phyloP scores from a whole-genome alignment of 2,329 filamentous ascomycete genomes.

The Paecilomyces formosus region DNA sequence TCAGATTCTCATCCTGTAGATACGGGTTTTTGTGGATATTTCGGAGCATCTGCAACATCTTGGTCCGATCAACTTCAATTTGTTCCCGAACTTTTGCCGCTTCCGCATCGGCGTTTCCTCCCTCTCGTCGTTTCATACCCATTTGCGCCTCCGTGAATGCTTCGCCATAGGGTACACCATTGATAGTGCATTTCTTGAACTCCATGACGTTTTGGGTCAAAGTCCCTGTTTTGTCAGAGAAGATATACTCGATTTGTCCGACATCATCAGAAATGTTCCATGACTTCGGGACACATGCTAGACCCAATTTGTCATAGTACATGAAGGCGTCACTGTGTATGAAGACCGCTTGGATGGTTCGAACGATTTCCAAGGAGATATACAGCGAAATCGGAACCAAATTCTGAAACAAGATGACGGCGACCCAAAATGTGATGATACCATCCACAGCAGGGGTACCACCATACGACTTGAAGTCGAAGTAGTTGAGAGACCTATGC shows the following conservation, averaged over 20 bases:
- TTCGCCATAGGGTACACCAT: conserved; percentile 92
- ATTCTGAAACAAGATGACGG: conserved; percentile 92
- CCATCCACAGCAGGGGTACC: conserved; percentile 69
- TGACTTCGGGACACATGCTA: conserved; percentile 91
- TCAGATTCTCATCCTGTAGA: conserved; percentile 79
- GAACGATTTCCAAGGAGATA: conserved; percentile 92
- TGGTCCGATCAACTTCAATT: conserved; percentile 68
- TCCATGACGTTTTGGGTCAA: conserved; percentile 95
- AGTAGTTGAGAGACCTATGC: conserved; percentile 68
- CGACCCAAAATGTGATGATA: conserved; percentile 95
- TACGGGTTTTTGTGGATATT: conserved; percentile 83
- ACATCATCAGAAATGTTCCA: conserved; percentile 99
- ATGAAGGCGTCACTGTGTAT: conserved; percentile 94
- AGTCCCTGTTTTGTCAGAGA: conserved; percentile 89
- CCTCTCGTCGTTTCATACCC: conserved; percentile 88
- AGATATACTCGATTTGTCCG: conserved; percentile 98
- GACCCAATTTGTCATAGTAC: conserved; percentile 93
- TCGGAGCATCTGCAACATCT: conserved; percentile 65
- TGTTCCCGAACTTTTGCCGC: conserved; percentile 63
- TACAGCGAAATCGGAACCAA: conserved; percentile 97
- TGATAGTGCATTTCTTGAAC: conserved; percentile 97
- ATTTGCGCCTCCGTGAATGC: conserved; percentile 96
- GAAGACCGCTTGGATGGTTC: conserved; percentile 88
- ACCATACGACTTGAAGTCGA: conserved; percentile 80
- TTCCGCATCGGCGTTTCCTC: conserved; percentile 79